Evolutionary conservation across 345 rosid species (phyloP).

Genomic region (Hibiscus tridactylites): DNA sequence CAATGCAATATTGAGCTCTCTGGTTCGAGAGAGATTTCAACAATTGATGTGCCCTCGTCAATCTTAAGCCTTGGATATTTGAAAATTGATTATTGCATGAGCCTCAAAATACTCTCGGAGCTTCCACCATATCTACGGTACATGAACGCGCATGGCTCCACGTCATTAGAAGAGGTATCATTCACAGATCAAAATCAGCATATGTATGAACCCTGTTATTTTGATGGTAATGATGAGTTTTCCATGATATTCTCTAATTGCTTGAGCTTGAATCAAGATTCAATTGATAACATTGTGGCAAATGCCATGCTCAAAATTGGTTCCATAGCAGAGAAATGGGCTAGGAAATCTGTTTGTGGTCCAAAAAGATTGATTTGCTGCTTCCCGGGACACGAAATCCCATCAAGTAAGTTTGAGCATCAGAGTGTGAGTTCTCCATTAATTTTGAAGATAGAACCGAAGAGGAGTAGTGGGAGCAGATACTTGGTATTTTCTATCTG

Average conservation of each 20-base stretch:
- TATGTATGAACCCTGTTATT: neutral
- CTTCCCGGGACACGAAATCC: neutral
- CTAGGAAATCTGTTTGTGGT: too few species aligned
- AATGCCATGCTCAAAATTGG: neutral
- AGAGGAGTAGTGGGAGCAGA: neutral
- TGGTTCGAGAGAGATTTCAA: neutral
- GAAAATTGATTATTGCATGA: neutral
- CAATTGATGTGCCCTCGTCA: neutral
- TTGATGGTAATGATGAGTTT: neutral
- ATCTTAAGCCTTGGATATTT: neutral
- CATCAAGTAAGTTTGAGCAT: neutral
- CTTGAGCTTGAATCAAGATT: neutral
- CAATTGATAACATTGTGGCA: too few species aligned
- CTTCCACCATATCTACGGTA: neutral
- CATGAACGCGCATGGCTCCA: neutral
- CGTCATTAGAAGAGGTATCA: neutral
- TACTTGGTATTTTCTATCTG: neutral
- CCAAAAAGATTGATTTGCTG: too few species aligned
- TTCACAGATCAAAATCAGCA: neutral
- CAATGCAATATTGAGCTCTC: neutral
- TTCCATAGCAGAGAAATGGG: neutral
- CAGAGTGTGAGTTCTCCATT: neutral
- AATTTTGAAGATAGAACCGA: neutral
- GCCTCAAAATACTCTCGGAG: neutral
- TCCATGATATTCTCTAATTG: neutral